phyloP scores from a whole-genome alignment of 805 yeast species.

The Candida ipomoeae region DNA sequence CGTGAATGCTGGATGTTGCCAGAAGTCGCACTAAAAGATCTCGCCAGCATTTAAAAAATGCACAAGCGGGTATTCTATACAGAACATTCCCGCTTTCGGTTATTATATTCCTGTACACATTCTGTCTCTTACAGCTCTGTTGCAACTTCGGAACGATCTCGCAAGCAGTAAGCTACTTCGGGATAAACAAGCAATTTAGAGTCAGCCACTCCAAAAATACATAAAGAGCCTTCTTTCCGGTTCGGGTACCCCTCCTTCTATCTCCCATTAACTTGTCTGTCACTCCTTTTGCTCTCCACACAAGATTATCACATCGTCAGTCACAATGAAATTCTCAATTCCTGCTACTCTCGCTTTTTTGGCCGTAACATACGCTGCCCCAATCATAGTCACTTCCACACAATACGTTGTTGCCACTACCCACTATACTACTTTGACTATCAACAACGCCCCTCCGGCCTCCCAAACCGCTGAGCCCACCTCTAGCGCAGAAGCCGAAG shows the following conservation, averaged over 20 bases:
- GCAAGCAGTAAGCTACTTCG: not conserved
- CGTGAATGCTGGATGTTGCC: constrained; percentile 3
- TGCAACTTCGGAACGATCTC: not conserved
- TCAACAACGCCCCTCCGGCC: constrained; percentile 10
- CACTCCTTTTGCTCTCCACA: not conserved
- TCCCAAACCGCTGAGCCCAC: constrained; percentile 1
- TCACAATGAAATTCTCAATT: constrained; percentile 8
- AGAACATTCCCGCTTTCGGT: not conserved
- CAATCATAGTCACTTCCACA: constrained; percentile 9
- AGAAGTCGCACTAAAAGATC: not conserved
- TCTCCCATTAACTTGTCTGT: not conserved
- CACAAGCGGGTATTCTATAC: not conserved
- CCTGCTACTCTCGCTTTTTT: constrained; percentile 8
- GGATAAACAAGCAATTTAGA: not conserved
- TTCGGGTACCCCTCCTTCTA: not conserved
- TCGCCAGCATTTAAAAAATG: not conserved
- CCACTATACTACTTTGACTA: constrained; percentile 9
- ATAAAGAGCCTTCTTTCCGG: not conserved
- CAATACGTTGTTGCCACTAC: constrained; percentile 11
- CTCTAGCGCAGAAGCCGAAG: not conserved
- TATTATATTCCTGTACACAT: not conserved
- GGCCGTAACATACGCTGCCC: constrained; percentile 11
- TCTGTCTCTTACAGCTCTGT: not conserved
- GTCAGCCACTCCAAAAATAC: not conserved
- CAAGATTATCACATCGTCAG: not conserved